A percentile compares a stretch with the other conserved stretches of the same genome.
Conservation (phyloP, 441 rosid species). For the Euphorbia schlechtendalii region DNA sequence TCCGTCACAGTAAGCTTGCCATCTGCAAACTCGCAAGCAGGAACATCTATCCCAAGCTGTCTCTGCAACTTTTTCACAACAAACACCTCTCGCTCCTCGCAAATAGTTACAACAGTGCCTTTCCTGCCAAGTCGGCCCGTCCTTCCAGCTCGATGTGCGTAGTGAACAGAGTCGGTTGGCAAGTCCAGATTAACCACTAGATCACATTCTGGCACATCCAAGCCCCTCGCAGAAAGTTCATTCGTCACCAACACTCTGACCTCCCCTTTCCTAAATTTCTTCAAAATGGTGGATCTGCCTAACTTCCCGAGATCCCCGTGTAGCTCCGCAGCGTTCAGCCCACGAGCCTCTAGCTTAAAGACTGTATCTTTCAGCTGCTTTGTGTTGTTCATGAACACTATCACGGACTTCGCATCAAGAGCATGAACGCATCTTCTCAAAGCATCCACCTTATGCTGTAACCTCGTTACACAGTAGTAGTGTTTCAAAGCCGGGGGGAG, state of each 20-base stretch:
- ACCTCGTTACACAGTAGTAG: too few relatives aligned
- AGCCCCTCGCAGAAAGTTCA: conserved; percentile 90
- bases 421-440: conserved; percentile 73
- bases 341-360: conserved; percentile 83
- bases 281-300: conserved; percentile 66
- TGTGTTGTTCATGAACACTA: conserved; percentile 19
- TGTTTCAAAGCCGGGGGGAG: too few relatives aligned
- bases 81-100: too few relatives aligned
- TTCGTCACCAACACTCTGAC: conserved; percentile 72
- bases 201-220: conserved; percentile 85
- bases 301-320: conserved; percentile 94
- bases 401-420: conserved; percentile 71
- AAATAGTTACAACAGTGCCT: too few relatives aligned
- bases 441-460: too few relatives aligned
- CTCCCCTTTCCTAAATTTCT: conserved; percentile 78
- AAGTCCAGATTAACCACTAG: conserved; percentile 79
- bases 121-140: too few relatives aligned
- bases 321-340: conserved; percentile 46
- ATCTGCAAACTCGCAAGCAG: neutral
- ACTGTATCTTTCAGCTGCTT: conserved; percentile 83
- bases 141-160: conserved; percentile 45
- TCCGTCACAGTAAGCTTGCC: too few relatives aligned
- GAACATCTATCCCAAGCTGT: neutral
- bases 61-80: too few relatives aligned
- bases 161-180: conserved; percentile 69